A percentile compares a stretch with the other conserved stretches of the same genome.
phyloP scores from a whole-genome alignment of 2,329 filamentous ascomycete genomes.

The Cryphonectria parasitica region DNA sequence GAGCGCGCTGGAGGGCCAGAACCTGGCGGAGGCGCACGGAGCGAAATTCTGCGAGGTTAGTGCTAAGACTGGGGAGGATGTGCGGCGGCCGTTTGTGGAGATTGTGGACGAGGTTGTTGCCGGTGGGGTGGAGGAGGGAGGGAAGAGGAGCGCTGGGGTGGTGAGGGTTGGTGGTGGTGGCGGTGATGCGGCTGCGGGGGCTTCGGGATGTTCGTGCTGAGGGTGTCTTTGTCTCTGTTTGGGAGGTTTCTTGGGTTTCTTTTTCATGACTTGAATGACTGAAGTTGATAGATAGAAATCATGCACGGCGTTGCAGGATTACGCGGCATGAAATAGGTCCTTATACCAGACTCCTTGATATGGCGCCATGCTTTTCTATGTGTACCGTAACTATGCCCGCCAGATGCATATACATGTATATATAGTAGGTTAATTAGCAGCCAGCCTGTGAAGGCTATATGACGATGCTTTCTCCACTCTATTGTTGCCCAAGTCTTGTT shows the following conservation, averaged over 20 bases:
- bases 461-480: conserved; percentile 7
- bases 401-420: conserved; percentile 2
- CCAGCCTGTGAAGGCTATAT: conserved; percentile 16
- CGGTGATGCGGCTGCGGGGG: conserved; percentile 11
- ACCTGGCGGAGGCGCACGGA: conserved; percentile 50
- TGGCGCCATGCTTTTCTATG: not conserved
- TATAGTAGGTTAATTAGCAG: not conserved
- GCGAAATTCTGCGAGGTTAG: conserved; percentile 58
- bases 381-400: not conserved
- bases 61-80: conserved; percentile 56
- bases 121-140: conserved; percentile 43
- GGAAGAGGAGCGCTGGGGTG: conserved; percentile 33
- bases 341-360: no score
- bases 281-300: not conserved
- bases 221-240: no score
- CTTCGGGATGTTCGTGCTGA: conserved; percentile 35
- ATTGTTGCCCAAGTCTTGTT: not conserved
- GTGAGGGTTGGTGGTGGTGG: conserved; percentile 35
- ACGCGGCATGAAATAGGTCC: not conserved
- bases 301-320: not conserved
- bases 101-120: conserved; percentile 55
- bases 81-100: conserved; percentile 55
- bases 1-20: conserved; percentile 50
- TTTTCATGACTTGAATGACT: conserved; percentile 20
- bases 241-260: no score